phyloP scores from a whole-genome alignment of 257 asterid genomes.

The Solanum pimpinellifolium region DNA sequence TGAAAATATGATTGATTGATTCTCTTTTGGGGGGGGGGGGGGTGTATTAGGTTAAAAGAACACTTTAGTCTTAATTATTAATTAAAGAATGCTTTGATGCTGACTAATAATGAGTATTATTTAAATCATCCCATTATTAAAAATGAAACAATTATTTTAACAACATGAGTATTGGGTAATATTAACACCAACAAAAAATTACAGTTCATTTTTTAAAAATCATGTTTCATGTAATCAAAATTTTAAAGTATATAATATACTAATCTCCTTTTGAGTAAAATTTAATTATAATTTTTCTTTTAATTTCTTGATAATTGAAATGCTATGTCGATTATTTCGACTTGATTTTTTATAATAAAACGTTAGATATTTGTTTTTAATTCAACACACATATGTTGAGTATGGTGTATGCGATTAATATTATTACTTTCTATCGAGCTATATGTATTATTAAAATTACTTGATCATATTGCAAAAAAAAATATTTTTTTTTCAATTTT shows the following conservation, averaged over 20 bases:
- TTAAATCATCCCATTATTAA: background rate
- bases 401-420: background rate
- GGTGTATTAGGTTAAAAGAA: conserved; percentile 16
- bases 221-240: too few relatives aligned
- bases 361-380: background rate
- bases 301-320: background rate
- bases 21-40: too few relatives aligned
- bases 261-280: too few relatives aligned
- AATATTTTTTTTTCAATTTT: background rate
- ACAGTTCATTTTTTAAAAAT: background rate
- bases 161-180: background rate
- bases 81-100: background rate
- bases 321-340: background rate
- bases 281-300: background rate
- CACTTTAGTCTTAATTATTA: conserved; percentile 13
- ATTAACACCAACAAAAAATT: background rate
- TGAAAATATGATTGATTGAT: background rate
- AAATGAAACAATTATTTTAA: background rate
- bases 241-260: too few relatives aligned
- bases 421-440: background rate
- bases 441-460: background rate
- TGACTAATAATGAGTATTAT: background rate
- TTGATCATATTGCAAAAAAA: background rate
- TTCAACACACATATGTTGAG: background rate
- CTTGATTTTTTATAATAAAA: background rate